Percentiles rank a stretch among this genome's conserved stretches.
Evolutionary conservation across 148 eudicot species (phyloP).

Genomic region (Chenopodium berlandieri): DNA sequence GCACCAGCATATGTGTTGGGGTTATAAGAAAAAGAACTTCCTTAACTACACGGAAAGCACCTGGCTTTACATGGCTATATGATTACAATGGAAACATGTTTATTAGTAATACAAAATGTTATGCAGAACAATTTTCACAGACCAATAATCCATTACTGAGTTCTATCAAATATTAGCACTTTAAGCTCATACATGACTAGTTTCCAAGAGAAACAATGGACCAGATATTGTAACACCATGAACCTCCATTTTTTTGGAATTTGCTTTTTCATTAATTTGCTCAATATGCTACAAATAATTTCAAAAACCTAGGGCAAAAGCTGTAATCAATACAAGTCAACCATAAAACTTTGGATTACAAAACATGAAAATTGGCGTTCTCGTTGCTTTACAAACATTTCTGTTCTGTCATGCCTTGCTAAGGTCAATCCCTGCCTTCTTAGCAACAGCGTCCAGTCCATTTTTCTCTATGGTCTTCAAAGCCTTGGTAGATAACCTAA

Average conservation of each 20-base stretch:
- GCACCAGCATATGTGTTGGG: neutral
- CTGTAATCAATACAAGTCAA: conserved; percentile 1
- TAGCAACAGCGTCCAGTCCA: conserved; percentile 88
- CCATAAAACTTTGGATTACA: conserved; percentile 10
- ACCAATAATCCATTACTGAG: neutral
- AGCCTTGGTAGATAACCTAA: conserved; percentile 84
- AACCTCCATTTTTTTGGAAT: neutral
- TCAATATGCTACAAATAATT: conserved; percentile 8
- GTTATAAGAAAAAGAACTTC: neutral
- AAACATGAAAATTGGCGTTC: conserved; percentile 3
- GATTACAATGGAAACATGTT: neutral
- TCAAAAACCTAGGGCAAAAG: conserved; percentile 6
- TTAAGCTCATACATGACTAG: neutral
- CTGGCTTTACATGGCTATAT: neutral
- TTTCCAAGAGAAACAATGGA: neutral
- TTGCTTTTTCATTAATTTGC: neutral
- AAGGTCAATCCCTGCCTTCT: conserved; percentile 96
- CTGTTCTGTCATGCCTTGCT: conserved; percentile 46
- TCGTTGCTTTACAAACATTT: conserved; percentile 22
- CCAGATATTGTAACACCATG: neutral
- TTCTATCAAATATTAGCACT: neutral
- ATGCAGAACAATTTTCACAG: neutral
- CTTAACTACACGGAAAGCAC: neutral
- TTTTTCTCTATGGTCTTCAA: conserved; percentile 92
- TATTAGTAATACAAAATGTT: neutral